A percentile compares a stretch with the other conserved stretches of the same genome.
These are phyloP conservation scores for Coemansia sp. DNA, from an alignment of 192 early-diverging fungal genomes.

Conservation along the genomic window DNA sequence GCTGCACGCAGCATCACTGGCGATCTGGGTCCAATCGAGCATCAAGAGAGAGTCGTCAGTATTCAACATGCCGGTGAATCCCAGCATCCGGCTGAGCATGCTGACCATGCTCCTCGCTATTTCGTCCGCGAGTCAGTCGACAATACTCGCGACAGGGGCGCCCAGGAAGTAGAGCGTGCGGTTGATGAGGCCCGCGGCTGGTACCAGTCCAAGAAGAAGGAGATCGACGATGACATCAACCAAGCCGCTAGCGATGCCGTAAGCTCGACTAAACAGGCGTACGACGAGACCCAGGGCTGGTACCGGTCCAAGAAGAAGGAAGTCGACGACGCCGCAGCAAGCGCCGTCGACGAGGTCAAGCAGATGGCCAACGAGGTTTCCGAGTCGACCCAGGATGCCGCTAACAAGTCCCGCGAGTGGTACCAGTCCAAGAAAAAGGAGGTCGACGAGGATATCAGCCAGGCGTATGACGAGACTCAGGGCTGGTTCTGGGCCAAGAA, in stretches of 20 bases:
- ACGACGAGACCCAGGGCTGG: conserved; percentile 33
- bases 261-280: conserved; percentile 2
- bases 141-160: background rate
- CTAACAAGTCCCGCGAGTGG: conserved; percentile 18
- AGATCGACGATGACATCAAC: conserved; percentile 10
- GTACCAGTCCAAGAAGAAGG: conserved; percentile 37
- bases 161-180: background rate
- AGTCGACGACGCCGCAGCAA: conserved; percentile 2
- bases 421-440: conserved; percentile 27
- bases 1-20: conserved; percentile 17
- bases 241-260: background rate
- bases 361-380: background rate
- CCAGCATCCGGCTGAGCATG: background rate
- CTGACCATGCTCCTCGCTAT: background rate
- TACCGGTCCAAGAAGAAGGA: conserved; percentile 37
- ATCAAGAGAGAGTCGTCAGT: conserved; percentile 13
- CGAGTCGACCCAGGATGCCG: conserved; percentile 7
- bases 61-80: background rate
- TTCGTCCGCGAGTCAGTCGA: background rate
- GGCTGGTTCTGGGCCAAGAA: conserved; percentile 39
- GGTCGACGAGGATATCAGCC: background rate
- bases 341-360: conserved; percentile 9
- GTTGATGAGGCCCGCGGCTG: conserved; percentile 27
- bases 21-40: conserved; percentile 47
- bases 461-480: conserved; percentile 12